phyloP scores from a whole-genome alignment of 1,284 basidiomycete species.

The Coniophora puteana region DNA sequence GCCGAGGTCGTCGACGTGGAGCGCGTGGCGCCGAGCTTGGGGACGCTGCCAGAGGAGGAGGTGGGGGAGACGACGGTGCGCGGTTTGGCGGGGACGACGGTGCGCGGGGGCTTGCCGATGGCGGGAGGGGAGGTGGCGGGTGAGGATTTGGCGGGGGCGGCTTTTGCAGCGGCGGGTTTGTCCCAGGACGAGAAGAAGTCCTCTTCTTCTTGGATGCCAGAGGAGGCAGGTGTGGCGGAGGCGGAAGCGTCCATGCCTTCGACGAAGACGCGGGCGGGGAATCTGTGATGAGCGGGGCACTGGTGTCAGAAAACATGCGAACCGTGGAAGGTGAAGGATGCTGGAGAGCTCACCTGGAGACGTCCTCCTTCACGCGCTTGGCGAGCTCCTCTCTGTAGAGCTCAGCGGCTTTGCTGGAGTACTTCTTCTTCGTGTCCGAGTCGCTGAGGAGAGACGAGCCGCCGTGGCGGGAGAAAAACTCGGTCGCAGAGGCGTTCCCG shows the following conservation, averaged over 20 bases:
- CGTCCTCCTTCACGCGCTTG: slow-evolving; percentile 80
- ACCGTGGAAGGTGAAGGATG: neutral
- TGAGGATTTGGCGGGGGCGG: slow-evolving; percentile 45
- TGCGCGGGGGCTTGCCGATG: slow-evolving; percentile 23
- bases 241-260: slow-evolving; percentile 68
- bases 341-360: slow-evolving; percentile 46
- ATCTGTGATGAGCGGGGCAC: too few species aligned
- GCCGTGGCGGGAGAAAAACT: slow-evolving; percentile 90
- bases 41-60: slow-evolving; percentile 31
- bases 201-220: slow-evolving; percentile 49
- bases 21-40: slow-evolving; percentile 51
- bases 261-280: slow-evolving; percentile 72
- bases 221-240: slow-evolving; percentile 30
- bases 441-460: slow-evolving; percentile 69
- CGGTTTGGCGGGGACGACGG: slow-evolving; percentile 38
- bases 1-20: slow-evolving; percentile 46
- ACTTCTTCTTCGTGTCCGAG: slow-evolving; percentile 86
- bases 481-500: slow-evolving; percentile 86
- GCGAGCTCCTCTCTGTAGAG: slow-evolving; percentile 93
- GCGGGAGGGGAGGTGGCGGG: slow-evolving; percentile 32
- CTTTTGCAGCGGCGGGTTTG: slow-evolving; percentile 65
- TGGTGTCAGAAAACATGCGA: neutral
- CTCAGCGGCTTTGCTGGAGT: slow-evolving; percentile 79
- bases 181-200: slow-evolving; percentile 99
- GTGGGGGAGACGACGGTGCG: slow-evolving; percentile 63